These are phyloP conservation scores for Kodamaea plutei DNA, from an alignment of 1,139 yeast species.

Conservation along the genomic window DNA sequence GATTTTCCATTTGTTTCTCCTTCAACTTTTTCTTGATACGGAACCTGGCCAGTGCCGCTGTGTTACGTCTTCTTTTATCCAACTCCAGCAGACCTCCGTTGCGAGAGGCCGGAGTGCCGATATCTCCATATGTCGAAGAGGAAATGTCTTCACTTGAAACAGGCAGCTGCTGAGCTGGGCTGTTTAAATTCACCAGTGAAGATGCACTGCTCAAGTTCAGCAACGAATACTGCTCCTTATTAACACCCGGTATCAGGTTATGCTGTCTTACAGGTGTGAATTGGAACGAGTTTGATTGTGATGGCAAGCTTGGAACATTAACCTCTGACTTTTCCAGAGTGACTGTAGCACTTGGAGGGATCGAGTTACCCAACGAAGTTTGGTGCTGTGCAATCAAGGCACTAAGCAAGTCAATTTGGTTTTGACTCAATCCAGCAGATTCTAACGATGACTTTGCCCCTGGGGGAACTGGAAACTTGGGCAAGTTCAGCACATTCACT, in stretches of 20 bases:
- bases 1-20: constrained; percentile 79
- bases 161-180: constrained; percentile 8
- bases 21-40: constrained; percentile 76
- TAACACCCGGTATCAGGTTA: constrained; percentile 13
- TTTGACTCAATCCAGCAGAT: constrained; percentile 61
- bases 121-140: constrained; percentile 5
- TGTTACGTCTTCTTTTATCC: constrained; percentile 69
- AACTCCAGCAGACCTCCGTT: constrained; percentile 29
- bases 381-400: constrained; percentile 73
- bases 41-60: constrained; percentile 80
- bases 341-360: constrained; percentile 10
- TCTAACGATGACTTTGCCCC: constrained; percentile 62
- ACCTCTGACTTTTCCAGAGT: constrained; percentile 2
- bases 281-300: constrained; percentile 10
- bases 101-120: constrained; percentile 5
- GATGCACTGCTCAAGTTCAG: constrained; percentile 5
- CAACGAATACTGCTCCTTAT: too few species aligned
- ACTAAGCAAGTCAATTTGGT: constrained; percentile 68
- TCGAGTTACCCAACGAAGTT: constrained; percentile 23
- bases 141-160: constrained; percentile 9
- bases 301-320: constrained; percentile 12
- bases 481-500: constrained; percentile 31
- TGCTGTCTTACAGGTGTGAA: constrained; percentile 25
- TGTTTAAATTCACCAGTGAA: constrained; percentile 8
- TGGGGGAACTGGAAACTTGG: constrained; percentile 65